phyloP scores from a whole-genome alignment of 2,329 filamentous ascomycete genomes.

The Aspergillus chevalieri region DNA sequence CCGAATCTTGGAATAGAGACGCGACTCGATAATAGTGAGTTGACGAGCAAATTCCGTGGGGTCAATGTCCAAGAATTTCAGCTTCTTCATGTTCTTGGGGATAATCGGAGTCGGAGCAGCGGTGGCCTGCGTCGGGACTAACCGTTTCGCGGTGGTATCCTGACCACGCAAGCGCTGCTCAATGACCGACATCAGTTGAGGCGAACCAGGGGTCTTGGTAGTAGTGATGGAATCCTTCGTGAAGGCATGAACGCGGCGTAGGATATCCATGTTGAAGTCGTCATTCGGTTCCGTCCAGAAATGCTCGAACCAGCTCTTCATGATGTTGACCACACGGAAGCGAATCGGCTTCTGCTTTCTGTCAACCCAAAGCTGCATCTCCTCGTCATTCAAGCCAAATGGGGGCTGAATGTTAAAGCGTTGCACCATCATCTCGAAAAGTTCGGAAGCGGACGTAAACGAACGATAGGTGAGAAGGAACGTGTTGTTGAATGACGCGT shows the following conservation, averaged over 20 bases:
- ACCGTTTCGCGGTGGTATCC: conserved; percentile 74
- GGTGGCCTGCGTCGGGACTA: conserved; percentile 79
- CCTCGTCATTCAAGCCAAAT: conserved; percentile 64
- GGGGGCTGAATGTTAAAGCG: conserved; percentile 91
- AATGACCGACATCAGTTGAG: conserved; percentile 74
- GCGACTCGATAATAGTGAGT: conserved; percentile 92
- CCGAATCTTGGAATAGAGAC: conserved; percentile 90
- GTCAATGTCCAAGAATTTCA: conserved; percentile 97
- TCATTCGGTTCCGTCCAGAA: conserved; percentile 98
- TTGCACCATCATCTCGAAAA: conserved; percentile 88
- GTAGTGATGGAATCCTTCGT: conserved; percentile 87
- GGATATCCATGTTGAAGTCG: conserved; percentile 74
- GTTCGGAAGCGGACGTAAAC: conserved; percentile 81
- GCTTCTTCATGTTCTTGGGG: conserved; percentile 98
- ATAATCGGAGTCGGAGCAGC: conserved; percentile 82
- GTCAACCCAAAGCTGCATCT: conserved; percentile 84
- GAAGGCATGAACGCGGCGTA: conserved; percentile 84
- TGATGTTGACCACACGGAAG: conserved; percentile 92
- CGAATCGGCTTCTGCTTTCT: conserved; percentile 93
- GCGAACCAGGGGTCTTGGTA: conserved; percentile 84
- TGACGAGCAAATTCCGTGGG: conserved; percentile 94
- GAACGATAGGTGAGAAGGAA: conserved; percentile 96
- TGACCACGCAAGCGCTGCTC: conserved; percentile 85
- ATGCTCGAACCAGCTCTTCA: conserved; percentile 97
- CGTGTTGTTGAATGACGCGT: conserved; percentile 93